A percentile compares a stretch with the other conserved stretches of the same genome.
These are phyloP conservation scores for Cystobasidium tubakii DNA, from an alignment of 768 basidiomycete genomes.

Conservation along the genomic window DNA sequence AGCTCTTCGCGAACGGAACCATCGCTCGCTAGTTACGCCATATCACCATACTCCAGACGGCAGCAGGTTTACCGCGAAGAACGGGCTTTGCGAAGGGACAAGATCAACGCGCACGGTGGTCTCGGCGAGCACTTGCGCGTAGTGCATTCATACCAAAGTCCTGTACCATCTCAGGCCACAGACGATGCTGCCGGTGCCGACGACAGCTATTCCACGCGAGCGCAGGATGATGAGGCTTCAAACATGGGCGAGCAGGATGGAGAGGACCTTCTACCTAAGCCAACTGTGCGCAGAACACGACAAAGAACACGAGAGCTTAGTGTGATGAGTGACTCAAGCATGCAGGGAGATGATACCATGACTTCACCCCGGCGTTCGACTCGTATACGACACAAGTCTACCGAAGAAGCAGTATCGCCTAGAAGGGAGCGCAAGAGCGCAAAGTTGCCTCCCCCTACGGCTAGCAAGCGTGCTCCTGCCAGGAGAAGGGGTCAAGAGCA, in stretches of 20 bases:
- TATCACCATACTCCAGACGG: constrained; percentile 20
- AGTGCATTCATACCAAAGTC: neutral
- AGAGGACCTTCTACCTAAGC: constrained; percentile 12
- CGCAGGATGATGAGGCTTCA: neutral
- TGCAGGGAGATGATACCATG: neutral
- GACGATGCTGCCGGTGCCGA: neutral
- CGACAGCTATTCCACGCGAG: neutral
- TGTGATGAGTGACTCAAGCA: constrained; percentile 21
- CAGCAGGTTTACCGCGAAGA: constrained; percentile 17
- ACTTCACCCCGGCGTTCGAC: constrained; percentile 9
- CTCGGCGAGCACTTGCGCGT: constrained; percentile 11
- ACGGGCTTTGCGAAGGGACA: constrained; percentile 8
- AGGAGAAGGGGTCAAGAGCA: neutral
- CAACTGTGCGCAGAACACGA: neutral
- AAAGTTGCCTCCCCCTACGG: constrained; percentile 1
- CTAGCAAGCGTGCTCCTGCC: neutral
- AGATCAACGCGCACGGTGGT: neutral
- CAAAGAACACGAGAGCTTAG: constrained; percentile 28
- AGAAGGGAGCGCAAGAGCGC: constrained; percentile 10
- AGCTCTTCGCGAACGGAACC: neutral
- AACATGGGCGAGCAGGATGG: neutral
- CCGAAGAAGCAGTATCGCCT: neutral
- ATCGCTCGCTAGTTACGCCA: constrained; percentile 1
- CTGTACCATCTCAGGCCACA: neutral
- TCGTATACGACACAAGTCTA: neutral